Evolutionary conservation across 139 green algal genomes (phyloP), one percentile per base, ranked within the genome.

Genomic region (Nannochloris sp.): DNA sequence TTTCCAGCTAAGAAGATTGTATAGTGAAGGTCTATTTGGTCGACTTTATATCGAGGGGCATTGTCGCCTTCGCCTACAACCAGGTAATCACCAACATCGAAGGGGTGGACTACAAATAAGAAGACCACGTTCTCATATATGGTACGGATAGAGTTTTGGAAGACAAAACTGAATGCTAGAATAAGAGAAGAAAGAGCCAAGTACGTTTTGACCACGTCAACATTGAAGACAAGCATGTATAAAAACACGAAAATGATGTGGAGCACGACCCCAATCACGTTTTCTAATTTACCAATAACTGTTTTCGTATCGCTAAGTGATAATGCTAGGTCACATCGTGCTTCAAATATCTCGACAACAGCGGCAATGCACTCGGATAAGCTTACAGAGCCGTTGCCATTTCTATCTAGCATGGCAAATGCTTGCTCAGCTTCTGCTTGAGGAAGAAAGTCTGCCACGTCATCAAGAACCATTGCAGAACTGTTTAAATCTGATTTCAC

Each of bases 61-160:
- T 65, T 37, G 19, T 51, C 42, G 42, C 42, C 42, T 51, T 51
- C 42, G 42, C 42, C 42, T 29, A 85, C 38, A 34, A 72, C 24
- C 35, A 85, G 25, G 4, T 53, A 72, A 64, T 91, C 84, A 4
- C 81, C 84, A 5, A 91, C 80, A 59, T 91, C 84, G 67, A 84
- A 92, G 47, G 85, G 72, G 67, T 89, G 84, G 51, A 89, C 72
- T n/a, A 85, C 68, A 61, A 92, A 92, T 30, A 92, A 76, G 69
- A 86, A 86, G 31, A 92, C 58, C 19, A 85, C 67, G 6, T 72
- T 54, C 65, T 91, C 83, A 19, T 27, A 85, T 33, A 85, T 36
- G 36, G 63, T 56, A 33, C 64, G 54, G 27, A 85, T 69, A 34
- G 72, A 76, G 54, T 78, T 84, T 29, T 75, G 68, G 70, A 88